A percentile compares a stretch with the other conserved stretches of the same genome.
phyloP scores from a whole-genome alignment of 2,329 filamentous ascomycete genomes.

The Exserohilum rostratum region DNA sequence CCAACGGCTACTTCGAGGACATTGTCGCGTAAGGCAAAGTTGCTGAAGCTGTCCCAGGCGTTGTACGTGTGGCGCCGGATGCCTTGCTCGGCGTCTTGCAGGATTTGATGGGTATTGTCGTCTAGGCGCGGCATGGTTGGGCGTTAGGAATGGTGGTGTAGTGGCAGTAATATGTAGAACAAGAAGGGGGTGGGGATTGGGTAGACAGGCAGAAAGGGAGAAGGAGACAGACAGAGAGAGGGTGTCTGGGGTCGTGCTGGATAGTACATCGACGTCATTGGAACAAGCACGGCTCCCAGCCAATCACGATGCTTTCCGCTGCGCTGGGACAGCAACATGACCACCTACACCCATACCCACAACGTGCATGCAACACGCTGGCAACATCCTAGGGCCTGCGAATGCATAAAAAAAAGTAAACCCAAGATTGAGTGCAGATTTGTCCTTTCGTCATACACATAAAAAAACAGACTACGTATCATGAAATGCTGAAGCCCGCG shows the following conservation, averaged over 20 bases:
- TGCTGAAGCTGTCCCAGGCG: slow-evolving; percentile 68
- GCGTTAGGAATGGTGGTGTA: neutral
- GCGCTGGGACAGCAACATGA: neutral
- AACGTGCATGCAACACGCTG: neutral
- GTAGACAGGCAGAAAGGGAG: neutral
- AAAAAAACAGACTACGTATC: too few relatives aligned
- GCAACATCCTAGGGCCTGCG: neutral
- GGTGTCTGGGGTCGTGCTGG: neutral
- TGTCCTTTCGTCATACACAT: too few relatives aligned
- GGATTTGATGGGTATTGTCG: slow-evolving; percentile 46
- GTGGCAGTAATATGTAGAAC: neutral
- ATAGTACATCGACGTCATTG: slow-evolving; percentile 4
- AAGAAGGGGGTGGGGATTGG: neutral
- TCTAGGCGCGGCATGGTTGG: slow-evolving; percentile 38
- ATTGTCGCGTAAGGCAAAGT: slow-evolving; percentile 76
- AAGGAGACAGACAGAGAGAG: neutral
- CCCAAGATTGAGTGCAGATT: too few relatives aligned
- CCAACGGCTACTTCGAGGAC: slow-evolving; percentile 78
- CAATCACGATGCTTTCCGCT: neutral
- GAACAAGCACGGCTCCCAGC: neutral
- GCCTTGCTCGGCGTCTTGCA: slow-evolving; percentile 57
- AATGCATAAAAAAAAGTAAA: neutral
- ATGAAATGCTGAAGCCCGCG: neutral
- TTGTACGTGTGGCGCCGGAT: slow-evolving; percentile 53
- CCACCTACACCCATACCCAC: neutral